Evolutionary conservation across 2,329 filamentous ascomycete genomes (phyloP), one percentile per base, ranked within the genome.

Genomic region (Tympanopsis confertula): DNA sequence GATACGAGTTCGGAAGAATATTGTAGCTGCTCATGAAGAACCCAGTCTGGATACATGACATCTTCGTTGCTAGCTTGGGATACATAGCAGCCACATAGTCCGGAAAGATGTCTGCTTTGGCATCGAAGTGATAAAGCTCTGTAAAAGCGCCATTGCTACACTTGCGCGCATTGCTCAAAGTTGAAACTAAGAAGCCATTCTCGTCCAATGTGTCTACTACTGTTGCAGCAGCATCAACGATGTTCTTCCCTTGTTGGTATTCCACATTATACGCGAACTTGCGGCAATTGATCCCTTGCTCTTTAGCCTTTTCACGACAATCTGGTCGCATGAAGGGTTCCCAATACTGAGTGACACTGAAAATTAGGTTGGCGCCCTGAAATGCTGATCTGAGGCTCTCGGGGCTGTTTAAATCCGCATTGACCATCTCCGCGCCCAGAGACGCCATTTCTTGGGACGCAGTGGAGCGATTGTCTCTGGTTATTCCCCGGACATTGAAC

Each of bases 301-400:
- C 54, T 3, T 47, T 41, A 3, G 61, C 65, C 37, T 55, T 54
- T 17, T 52, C 47, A 12, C 62, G 59, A 41, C 56, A 61, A 42
- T 65, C 61, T 0, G 61, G 56, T 3, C 61, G 55, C 47, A 63
- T 62, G 46, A 71, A 71, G 2, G 62, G 58, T 38, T 69, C 63
- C 64, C 66, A 75, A 52, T 69, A 75, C 43, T 75, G 63, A 0
- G 71, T 76, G 36, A 71, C 65, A 42, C 60, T 59, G 52, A 74
- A 76, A 41, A 76, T 70, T 40, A 63, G 48, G 41, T 65, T 61
- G 14, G 68, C 68, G 5, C 61, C 64, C 2, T 44, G n/a, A n/a
- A n/a, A n/a, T n/a, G n/a, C n/a, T n/a, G n/a, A n/a, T n/a, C n/a
- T n/a, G n/a, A n/a, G n/a, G n/a, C n/a, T n/a, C n/a, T n/a, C n/a